These are phyloP conservation scores for Kurtzmaniella quercitrusa DNA, from an alignment of 1,139 yeast genomes.

Conservation along the genomic window DNA sequence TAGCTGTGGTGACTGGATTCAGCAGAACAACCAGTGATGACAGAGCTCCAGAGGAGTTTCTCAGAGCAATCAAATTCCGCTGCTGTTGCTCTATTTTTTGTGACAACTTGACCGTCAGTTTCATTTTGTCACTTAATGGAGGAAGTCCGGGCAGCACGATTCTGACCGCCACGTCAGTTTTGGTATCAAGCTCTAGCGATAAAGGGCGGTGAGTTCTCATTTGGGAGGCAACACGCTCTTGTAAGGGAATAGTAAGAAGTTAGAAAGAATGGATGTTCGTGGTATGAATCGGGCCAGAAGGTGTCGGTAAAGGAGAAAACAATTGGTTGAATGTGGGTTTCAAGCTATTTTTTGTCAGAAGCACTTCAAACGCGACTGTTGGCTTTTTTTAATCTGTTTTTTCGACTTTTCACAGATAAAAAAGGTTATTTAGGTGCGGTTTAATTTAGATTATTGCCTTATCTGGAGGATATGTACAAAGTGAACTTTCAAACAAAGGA, in stretches of 20 bases:
- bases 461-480: background rate
- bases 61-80: slow-evolving; percentile 41
- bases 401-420: background rate
- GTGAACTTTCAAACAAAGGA: background rate
- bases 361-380: background rate
- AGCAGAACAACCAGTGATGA: background rate
- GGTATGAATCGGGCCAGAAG: background rate
- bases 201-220: slow-evolving; percentile 20
- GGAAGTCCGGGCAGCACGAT: slow-evolving; percentile 50
- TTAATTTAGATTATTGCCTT: background rate
- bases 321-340: background rate
- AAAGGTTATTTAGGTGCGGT: background rate
- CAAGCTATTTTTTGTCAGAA: background rate
- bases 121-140: slow-evolving; percentile 43
- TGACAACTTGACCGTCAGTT: slow-evolving; percentile 41
- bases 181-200: slow-evolving; percentile 13
- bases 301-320: background rate
- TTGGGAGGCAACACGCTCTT: slow-evolving; percentile 8
- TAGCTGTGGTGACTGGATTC: background rate
- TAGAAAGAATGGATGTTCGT: background rate
- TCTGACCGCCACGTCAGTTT: slow-evolving; percentile 30
- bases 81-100: slow-evolving; percentile 49
- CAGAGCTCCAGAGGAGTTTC: slow-evolving; percentile 14
- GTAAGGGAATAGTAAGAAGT: background rate
- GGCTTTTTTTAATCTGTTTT: background rate